Percentiles rank a stretch among this genome's conserved stretches.
phyloP scores from a whole-genome alignment of 2,329 filamentous ascomycete species.

The Fusarium circinatum region DNA sequence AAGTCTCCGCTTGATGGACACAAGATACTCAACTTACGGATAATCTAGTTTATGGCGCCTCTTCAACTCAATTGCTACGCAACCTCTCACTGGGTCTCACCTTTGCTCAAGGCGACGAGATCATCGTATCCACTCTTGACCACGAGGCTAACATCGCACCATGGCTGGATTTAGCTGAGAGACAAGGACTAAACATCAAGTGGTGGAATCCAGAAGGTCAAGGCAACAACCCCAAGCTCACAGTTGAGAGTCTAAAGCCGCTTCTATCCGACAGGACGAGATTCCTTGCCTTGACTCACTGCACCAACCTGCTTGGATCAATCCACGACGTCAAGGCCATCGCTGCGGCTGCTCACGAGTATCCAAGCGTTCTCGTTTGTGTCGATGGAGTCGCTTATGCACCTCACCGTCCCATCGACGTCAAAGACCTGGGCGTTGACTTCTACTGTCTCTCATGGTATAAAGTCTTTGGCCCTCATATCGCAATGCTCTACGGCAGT shows the following conservation, averaged over 20 bases:
- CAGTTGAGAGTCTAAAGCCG: conserved; percentile 63
- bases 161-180: conserved; percentile 75
- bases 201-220: conserved; percentile 8
- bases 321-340: conserved; percentile 72
- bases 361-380: conserved; percentile 65
- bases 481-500: conserved; percentile 76
- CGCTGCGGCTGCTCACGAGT: conserved; percentile 60
- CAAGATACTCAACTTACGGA: not conserved
- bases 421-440: conserved; percentile 74
- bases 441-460: conserved; percentile 87
- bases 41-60: conserved; percentile 65
- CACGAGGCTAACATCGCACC: conserved; percentile 82
- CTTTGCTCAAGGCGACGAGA: conserved; percentile 68
- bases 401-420: conserved; percentile 76
- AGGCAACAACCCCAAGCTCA: conserved; percentile 63
- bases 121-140: conserved; percentile 77
- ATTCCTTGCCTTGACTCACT: conserved; percentile 78
- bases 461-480: conserved; percentile 82
- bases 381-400: conserved; percentile 83
- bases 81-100: conserved; percentile 70
- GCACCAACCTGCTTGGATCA: conserved; percentile 77
- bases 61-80: conserved; percentile 80
- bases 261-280: conserved; percentile 73
- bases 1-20: rapidly evolving
- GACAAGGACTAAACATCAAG: conserved; percentile 58